Base-by-base conservation (phyloP, 805 yeast species). In the Wickerhamiella kurtzmanii region DNA sequence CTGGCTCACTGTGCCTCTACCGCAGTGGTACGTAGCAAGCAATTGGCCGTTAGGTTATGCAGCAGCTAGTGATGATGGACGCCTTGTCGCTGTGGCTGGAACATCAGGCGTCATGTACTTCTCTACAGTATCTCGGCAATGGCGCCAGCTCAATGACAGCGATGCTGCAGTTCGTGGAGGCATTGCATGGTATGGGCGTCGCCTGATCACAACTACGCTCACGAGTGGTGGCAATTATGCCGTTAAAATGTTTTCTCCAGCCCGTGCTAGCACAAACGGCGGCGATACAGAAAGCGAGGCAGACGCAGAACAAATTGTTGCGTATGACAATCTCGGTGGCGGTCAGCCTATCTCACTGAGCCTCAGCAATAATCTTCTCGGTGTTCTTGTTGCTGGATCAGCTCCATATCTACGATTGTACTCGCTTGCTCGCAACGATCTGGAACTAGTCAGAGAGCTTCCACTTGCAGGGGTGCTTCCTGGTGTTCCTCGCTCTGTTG, bases 61-160 rank as follows among this genome's bases (percentile, higher is more conserved):
- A 2, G 57, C 70, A n/a, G 61, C 67, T 17, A 69, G 74, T 44
- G 64, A 65, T 21, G 76, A 73, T 51, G 79, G 79, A 9, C 58
- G 68, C 43, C 64, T 63, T 50, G 62, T 73, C 16, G 77, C 78
- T 19, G 61, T 75, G 16, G 71, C 77, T 4, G 80, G 79, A 0
- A 60, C 65, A 19, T 56, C 60, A 21, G 77, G 77, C 19, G 64
- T 74, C 15, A 58, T 71, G 21, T 64, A 72, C 41, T 72, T 69
- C 53, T 62, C 67, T 43, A 45, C 65, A 11, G 50, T 59, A 35
- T 60, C 68, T 1, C 66, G 70, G n/a, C 62, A 64, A 35, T 75
- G 79, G 79, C 73, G 70, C 52, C 57, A 64, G 45, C 60, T 74
- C 41, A 66, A 59, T 9, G 65, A 59, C 53, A 60, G 69, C 56